These are phyloP conservation scores for Euphorbia pulcherrima DNA, from an alignment of 345 rosid species.

Conservation along the genomic window DNA sequence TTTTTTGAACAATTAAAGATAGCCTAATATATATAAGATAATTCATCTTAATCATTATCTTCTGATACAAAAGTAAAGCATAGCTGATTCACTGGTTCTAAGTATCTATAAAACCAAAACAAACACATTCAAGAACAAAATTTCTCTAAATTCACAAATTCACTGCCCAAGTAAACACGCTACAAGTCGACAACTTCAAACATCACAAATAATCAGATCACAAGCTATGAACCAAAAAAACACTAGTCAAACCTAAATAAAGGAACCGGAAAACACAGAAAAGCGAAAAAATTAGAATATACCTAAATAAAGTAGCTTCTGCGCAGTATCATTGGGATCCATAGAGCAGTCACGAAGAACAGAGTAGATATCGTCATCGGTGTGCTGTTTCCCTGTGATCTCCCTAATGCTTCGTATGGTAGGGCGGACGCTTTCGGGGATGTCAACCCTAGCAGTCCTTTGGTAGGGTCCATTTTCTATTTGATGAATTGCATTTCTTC, in stretches of 20 bases:
- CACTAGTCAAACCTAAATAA: conserved; percentile 16
- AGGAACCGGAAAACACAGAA: neutral
- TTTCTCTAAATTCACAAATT: neutral
- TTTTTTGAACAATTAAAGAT: neutral
- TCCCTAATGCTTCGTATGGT: conserved; percentile 25
- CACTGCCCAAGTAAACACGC: neutral
- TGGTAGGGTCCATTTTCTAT: conserved; percentile 55
- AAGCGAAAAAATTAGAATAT: conserved; percentile 5
- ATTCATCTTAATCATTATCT: neutral
- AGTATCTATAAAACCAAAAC: neutral
- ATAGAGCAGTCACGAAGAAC: conserved; percentile 25
- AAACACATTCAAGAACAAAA: neutral
- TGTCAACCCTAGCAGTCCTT: conserved; percentile 48
- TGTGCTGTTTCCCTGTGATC: conserved; percentile 28
- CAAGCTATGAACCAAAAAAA: too few species aligned
- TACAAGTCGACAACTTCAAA: neutral
- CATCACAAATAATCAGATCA: neutral
- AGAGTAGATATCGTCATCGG: conserved; percentile 30
- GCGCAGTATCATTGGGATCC: conserved; percentile 32
- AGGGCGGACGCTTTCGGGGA: conserved; percentile 40
- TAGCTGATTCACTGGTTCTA: neutral
- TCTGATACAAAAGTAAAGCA: neutral
- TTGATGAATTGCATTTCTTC: conserved; percentile 41
- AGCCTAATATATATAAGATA: too few species aligned
- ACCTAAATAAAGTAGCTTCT: conserved; percentile 30